Evolutionary conservation across 345 rosid genomes (phyloP).

Genomic region (Hibiscus syriacus): DNA sequence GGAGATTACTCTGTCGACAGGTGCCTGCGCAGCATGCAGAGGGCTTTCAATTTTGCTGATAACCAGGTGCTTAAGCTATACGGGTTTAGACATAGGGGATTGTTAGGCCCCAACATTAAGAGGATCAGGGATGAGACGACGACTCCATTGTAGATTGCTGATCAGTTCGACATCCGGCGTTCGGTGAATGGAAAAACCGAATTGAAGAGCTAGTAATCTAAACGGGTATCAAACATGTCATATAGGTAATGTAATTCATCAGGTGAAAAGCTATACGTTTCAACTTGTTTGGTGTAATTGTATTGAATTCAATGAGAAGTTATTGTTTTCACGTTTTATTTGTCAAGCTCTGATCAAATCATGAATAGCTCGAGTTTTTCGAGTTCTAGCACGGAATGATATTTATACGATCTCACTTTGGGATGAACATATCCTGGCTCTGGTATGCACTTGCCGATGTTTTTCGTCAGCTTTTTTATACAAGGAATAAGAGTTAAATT

Average conservation of each 20-base stretch:
- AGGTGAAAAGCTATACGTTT: slow-evolving; percentile 15
- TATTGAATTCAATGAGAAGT: not conserved
- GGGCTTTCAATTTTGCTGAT: slow-evolving; percentile 91
- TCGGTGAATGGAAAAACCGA: slow-evolving; percentile 22
- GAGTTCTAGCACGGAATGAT: too few relatives aligned
- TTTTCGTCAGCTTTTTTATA: too few relatives aligned
- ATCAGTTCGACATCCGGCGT: slow-evolving; percentile 72
- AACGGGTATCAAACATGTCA: slow-evolving; percentile 21
- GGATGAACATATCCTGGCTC: too few relatives aligned
- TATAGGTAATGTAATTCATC: slow-evolving; percentile 38
- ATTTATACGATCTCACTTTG: too few relatives aligned
- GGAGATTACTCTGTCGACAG: slow-evolving; percentile 89
- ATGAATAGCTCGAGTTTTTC: too few relatives aligned
- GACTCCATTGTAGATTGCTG: slow-evolving; percentile 56
- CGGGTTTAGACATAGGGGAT: slow-evolving; percentile 84
- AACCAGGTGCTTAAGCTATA: slow-evolving; percentile 86
- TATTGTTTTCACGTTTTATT: not conserved
- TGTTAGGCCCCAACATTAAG: slow-evolving; percentile 89
- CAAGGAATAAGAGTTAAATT: too few relatives aligned
- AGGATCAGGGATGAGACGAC: slow-evolving; percentile 79
- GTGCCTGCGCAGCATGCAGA: slow-evolving; percentile 88
- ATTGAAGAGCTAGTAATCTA: slow-evolving; percentile 27
- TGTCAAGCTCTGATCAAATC: too few relatives aligned
- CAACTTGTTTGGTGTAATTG: not conserved
- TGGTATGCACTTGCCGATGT: too few relatives aligned